Evolutionary conservation across 2,329 filamentous ascomycete genomes (phyloP).

Genomic region (Arthroderma uncinatum): DNA sequence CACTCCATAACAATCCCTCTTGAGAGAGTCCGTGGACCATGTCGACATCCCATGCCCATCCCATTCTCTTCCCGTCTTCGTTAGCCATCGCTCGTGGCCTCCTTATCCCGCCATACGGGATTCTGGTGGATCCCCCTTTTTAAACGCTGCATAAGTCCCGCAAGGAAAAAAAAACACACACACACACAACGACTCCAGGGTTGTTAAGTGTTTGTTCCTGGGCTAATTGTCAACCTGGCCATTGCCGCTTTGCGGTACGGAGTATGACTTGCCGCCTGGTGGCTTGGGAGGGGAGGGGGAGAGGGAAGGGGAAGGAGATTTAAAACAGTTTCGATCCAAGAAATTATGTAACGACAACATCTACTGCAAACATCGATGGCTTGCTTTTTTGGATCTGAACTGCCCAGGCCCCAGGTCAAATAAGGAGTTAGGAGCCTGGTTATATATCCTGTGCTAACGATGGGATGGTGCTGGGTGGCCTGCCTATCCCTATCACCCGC

Average conservation of each 20-base stretch:
- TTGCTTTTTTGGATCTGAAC: neutral
- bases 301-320: no score
- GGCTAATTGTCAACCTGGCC: neutral
- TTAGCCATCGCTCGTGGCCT: neutral
- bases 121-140: neutral
- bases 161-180: no score
- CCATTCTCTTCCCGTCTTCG: neutral
- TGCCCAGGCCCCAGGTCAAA: neutral
- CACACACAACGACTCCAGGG: neutral
- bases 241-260: neutral
- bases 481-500: neutral
- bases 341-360: neutral
- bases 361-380: neutral
- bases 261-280: neutral
- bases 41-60: neutral
- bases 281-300: neutral
- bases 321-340: neutral
- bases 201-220: slow-evolving; percentile 5
- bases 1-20: neutral
- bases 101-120: neutral
- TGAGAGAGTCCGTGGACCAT: neutral
- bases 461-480: neutral
- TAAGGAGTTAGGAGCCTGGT: neutral
- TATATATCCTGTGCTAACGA: neutral
- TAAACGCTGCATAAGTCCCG: slow-evolving; percentile 3